These are phyloP conservation scores for Phytophthora vignae DNA, from an alignment of 352 stramenopile genomes.

Conservation along the genomic window DNA sequence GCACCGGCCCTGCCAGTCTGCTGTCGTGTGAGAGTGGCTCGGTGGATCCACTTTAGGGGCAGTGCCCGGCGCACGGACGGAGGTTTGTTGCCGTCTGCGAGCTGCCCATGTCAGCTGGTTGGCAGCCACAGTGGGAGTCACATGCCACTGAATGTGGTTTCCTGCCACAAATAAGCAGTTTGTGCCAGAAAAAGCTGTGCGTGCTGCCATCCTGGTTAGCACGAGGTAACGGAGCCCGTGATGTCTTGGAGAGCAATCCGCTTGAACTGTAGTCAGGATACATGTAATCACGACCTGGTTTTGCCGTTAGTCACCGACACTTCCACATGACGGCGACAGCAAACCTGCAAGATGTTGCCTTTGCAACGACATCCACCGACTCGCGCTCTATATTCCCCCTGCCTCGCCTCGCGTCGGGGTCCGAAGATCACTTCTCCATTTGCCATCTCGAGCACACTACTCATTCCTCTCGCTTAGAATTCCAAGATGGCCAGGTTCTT, in stretches of 20 bases:
- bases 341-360: not conserved
- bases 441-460: slow-evolving; percentile 33
- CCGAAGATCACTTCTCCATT: slow-evolving; percentile 34
- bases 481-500: slow-evolving; percentile 55
- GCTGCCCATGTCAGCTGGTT: slow-evolving; percentile 19
- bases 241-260: slow-evolving; percentile 13
- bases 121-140: not conserved
- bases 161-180: slow-evolving; percentile 25
- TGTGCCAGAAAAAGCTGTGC: not conserved
- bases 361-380: slow-evolving; percentile 13
- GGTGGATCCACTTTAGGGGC: slow-evolving; percentile 27
- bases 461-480: slow-evolving; percentile 10
- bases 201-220: slow-evolving; percentile 29
- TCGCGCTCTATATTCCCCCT: slow-evolving; percentile 9
- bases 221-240: slow-evolving; percentile 13
- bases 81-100: slow-evolving; percentile 15
- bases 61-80: slow-evolving; percentile 7
- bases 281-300: slow-evolving; percentile 22
- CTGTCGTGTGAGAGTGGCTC: slow-evolving; percentile 34
- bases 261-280: slow-evolving; percentile 8
- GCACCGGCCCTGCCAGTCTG: slow-evolving; percentile 25
- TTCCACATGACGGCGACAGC: slow-evolving; percentile 8
- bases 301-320: slow-evolving; percentile 23
- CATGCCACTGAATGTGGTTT: slow-evolving; percentile 9
- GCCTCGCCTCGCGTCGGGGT: not conserved